Conservation (phyloP, 257 asterid genomes). For the Vinca minor region DNA sequence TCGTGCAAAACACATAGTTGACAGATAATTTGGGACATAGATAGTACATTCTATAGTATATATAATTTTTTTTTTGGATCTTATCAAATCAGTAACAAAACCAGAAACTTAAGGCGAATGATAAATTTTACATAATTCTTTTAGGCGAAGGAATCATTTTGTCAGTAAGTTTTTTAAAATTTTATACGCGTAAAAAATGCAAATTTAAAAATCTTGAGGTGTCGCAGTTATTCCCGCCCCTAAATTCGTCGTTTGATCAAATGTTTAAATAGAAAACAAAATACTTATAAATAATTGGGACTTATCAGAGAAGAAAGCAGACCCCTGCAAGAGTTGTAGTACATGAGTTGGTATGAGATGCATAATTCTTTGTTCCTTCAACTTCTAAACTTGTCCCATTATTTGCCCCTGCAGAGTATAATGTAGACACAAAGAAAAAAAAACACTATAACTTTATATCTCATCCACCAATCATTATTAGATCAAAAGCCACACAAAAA, state of each 20-base stretch:
- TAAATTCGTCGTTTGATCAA: too few species aligned
- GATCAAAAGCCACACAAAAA: slow-evolving; percentile 8
- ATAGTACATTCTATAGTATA: slow-evolving; percentile 2
- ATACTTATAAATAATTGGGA: not conserved
- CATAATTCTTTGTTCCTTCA: slow-evolving; percentile 72
- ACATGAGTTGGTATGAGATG: slow-evolving; percentile 67
- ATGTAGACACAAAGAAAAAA: slow-evolving; percentile 27
- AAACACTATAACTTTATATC: slow-evolving; percentile 29
- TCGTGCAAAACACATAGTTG: too few species aligned
- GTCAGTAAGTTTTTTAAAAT: too few species aligned
- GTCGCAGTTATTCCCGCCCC: too few species aligned
- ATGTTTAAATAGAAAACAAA: not conserved
- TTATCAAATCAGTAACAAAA: too few species aligned
- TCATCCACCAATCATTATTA: slow-evolving; percentile 20
- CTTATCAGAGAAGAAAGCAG: slow-evolving; percentile 5
- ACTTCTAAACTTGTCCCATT: slow-evolving; percentile 60
- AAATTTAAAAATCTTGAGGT: too few species aligned
- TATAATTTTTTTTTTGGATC: too few species aligned
- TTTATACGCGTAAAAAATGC: too few species aligned
- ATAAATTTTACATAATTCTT: too few species aligned
- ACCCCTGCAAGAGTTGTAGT: slow-evolving; percentile 56
- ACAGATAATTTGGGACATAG: slow-evolving; percentile 7
- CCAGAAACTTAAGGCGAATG: too few species aligned
- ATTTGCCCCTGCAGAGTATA: slow-evolving; percentile 59
- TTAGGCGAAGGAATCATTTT: too few species aligned